Evolutionary conservation across 805 yeast species (phyloP).

Genomic region (Saccharomycopsis sp.): DNA sequence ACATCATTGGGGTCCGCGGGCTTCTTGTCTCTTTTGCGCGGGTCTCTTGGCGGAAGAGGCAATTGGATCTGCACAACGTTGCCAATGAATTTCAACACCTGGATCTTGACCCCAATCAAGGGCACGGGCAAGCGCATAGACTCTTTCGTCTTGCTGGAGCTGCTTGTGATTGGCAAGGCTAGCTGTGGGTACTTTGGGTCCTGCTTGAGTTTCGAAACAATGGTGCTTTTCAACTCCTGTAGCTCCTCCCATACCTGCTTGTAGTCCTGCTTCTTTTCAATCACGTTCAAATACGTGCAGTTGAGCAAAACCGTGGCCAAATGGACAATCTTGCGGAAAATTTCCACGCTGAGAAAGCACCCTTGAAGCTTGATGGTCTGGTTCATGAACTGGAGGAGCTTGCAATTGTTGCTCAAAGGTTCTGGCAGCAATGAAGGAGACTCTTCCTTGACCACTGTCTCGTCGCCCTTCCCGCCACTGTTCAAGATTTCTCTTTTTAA

Average conservation of each 20-base stretch:
- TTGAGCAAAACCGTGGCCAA: too few species aligned
- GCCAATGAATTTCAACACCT: slow-evolving; percentile 66
- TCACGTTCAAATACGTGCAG: too few species aligned
- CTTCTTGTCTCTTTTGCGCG: slow-evolving; percentile 21
- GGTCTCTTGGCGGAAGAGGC: slow-evolving; percentile 25
- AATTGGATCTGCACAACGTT: slow-evolving; percentile 47
- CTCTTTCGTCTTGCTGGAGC: too few species aligned
- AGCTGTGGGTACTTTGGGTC: too few species aligned
- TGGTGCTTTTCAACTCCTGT: neutral
- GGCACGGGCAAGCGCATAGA: too few species aligned
- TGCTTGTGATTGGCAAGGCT: too few species aligned
- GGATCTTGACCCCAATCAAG: too few species aligned
- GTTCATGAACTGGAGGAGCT: neutral
- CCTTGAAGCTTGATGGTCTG: neutral
- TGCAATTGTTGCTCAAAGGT: too few species aligned
- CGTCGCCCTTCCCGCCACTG: too few species aligned
- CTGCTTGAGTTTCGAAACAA: slow-evolving; percentile 2
- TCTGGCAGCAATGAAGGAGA: neutral
- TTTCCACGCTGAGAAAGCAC: slow-evolving; percentile 1
- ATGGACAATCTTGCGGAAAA: slow-evolving; percentile 2
- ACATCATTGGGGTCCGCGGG: slow-evolving; percentile 22
- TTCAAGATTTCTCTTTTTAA: neutral
- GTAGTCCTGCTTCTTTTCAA: slow-evolving; percentile 2
- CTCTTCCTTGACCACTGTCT: slow-evolving; percentile 1
- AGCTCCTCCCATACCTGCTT: slow-evolving; percentile 6